Base-by-base conservation (phyloP, 1,139 yeast species). In the Hansenula anomala region DNA sequence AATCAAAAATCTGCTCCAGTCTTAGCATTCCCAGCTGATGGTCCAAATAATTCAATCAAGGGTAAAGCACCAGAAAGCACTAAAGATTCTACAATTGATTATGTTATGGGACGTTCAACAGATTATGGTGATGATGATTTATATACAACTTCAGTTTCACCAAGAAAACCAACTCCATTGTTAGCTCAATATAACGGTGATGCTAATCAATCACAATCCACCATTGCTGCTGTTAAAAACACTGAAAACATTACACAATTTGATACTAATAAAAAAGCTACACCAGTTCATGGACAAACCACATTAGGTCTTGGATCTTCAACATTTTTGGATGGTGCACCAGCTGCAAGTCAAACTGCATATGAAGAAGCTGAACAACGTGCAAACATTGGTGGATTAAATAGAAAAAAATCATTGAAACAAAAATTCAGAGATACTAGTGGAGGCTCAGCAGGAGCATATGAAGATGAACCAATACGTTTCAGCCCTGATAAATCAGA, bases 301-400 rank as follows among this genome's bases (percentile, higher is more conserved):
- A 85, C 97, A 1, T 73, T 83, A 40, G 98, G 98, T 1, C 71
- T 92, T 37, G 98, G 98, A 4, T 77, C 94, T 2, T 75, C 96
- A 2, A 92, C 98, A 0, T 92, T 92, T 59, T 61, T 92, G 48
- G 97, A 92, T 60, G 98, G 98, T 28, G 94, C 97, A 0, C 97
- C 97, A 15, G 98, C 97, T 4, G 81, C 95, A 23, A 64, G 67
- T 15, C 64, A 62, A 7, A 72, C 76, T n/a, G 63, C 64, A 25
- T 55, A 52, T 34, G 66, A 67, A 37, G 69, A 67, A 22, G 56
- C 60, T 10, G 51, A 6, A 8, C 25, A 23, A 10, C 25, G 25
- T 23, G 25, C 48, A 14, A 43, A 52, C 17, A 49, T 54, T 33
- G 67, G 68, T 20, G 77, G 76, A 2, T 59, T 83, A 43, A 73